A percentile compares a stretch with the other conserved stretches of the same genome.
These are phyloP conservation scores for Diaporthe sp. DNA, from an alignment of 2,329 filamentous ascomycete genomes.

Conservation along the genomic window DNA sequence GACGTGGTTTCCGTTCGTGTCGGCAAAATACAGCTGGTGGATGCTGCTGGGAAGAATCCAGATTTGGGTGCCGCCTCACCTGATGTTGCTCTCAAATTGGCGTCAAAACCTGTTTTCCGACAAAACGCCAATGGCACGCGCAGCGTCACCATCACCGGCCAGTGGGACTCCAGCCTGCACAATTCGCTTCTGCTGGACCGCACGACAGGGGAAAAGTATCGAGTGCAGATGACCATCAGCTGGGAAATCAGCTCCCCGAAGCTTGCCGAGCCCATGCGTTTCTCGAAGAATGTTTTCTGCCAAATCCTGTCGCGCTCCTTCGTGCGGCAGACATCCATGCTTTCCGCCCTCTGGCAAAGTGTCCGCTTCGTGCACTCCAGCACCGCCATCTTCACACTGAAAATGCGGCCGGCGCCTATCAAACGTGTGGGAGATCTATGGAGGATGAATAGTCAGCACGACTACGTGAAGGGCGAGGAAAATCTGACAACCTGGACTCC, in stretches of 20 bases:
- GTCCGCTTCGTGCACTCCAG: slow-evolving; percentile 88
- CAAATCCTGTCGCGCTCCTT: slow-evolving; percentile 88
- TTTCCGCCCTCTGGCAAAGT: slow-evolving; percentile 87
- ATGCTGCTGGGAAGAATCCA: slow-evolving; percentile 85
- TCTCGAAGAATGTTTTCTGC: slow-evolving; percentile 81
- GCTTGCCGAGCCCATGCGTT: slow-evolving; percentile 88
- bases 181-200: slow-evolving; percentile 93
- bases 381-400: slow-evolving; percentile 86
- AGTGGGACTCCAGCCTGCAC: slow-evolving; percentile 97
- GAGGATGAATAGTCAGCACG: slow-evolving; percentile 94
- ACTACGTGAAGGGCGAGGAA: slow-evolving; percentile 97
- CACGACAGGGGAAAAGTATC: slow-evolving; percentile 90
- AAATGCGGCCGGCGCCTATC: slow-evolving; percentile 87
- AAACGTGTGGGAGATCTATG: slow-evolving; percentile 94
- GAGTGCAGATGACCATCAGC: slow-evolving; percentile 85
- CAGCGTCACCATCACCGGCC: slow-evolving; percentile 85
- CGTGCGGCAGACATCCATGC: slow-evolving; percentile 86
- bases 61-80: slow-evolving; percentile 78
- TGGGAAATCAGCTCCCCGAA: slow-evolving; percentile 90
- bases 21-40: slow-evolving; percentile 84
- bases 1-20: slow-evolving; percentile 82
- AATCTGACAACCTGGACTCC: slow-evolving; percentile 86
- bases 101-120: slow-evolving; percentile 81
- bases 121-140: slow-evolving; percentile 91
- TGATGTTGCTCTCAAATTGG: slow-evolving; percentile 81